Evolutionary conservation across 129 eudicot species (phyloP), one percentile per base, ranked within the genome.

Genomic region (Artemisia annua): DNA sequence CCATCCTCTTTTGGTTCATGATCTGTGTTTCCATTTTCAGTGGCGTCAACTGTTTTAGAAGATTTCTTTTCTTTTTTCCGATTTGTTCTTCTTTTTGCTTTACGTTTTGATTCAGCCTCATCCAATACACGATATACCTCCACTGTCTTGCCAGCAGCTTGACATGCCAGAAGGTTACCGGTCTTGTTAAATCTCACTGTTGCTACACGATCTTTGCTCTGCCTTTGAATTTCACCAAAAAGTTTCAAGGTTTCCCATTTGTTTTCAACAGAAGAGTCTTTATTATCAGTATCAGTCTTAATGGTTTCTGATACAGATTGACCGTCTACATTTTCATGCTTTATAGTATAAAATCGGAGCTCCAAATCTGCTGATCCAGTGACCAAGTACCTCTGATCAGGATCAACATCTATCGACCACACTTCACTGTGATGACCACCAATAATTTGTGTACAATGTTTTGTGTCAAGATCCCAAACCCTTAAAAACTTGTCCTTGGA

Each of bases 401-500:
- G 87, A 67, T 89, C 91, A 51, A 73, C 71, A 81, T 87, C 96
- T 32, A 92, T 59, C 6, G 98, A 92, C 98, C 98, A 92, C 28
- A 92, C 78, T 87, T 92, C 96, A 76, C 89, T 92, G 80, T 89
- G 96, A 85, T 94, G 99, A n/a, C 97, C 99, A 66, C 97, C 88
- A 60, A 94, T 64, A 50, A 94, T 94, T 84, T 94, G 99, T 81
- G 85, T 80, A 49, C 99, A 94, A 65, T 90, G 91, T 77, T 94
- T 96, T 16, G 97, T 94, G 79, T 94, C 99, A 54, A 90, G 88
- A 87, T 94, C 99, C 99, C 99, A 94, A 28, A 94, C 96, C 73
- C 96, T 90, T 72, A 94, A 64, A 77, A 87, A 90, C 74, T 94
- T 94, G 86, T 94, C 99, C 67, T 94, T 20, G 22, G 22, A 20